Percentiles rank a stretch among this genome's conserved stretches.
phyloP scores from a whole-genome alignment of 2,329 filamentous ascomycete species.

The Chaetothyriales sp. region DNA sequence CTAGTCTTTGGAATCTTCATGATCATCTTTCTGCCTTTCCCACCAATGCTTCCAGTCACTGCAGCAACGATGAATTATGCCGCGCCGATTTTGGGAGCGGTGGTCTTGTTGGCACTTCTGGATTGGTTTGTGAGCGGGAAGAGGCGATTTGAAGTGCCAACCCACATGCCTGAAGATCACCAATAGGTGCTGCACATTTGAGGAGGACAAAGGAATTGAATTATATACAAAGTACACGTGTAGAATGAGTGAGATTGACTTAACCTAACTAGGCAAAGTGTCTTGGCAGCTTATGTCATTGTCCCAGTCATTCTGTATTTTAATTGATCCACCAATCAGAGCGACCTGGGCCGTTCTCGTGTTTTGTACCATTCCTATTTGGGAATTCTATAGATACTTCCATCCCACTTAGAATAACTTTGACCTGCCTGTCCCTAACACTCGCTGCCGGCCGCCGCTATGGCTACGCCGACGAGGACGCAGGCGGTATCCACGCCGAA shows the following conservation, averaged over 20 bases:
- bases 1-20: slow-evolving; percentile 39
- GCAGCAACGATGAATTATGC: slow-evolving; percentile 40
- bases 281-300: too few relatives aligned
- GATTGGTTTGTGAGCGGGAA: slow-evolving; percentile 7
- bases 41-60: slow-evolving; percentile 35
- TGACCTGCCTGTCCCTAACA: too few relatives aligned
- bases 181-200: background rate
- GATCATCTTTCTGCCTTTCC: slow-evolving; percentile 43
- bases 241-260: too few relatives aligned
- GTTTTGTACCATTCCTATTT: too few relatives aligned
- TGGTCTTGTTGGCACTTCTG: slow-evolving; percentile 32
- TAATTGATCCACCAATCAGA: too few relatives aligned
- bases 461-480: slow-evolving; percentile 29
- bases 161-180: slow-evolving; percentile 1
- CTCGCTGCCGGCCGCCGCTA: slow-evolving; percentile 8
- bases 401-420: too few relatives aligned
- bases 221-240: too few relatives aligned
- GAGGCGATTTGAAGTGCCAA: background rate
- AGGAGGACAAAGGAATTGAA: too few relatives aligned
- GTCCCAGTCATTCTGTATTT: too few relatives aligned
- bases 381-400: too few relatives aligned
- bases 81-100: slow-evolving; percentile 39
- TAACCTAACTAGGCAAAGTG: too few relatives aligned
- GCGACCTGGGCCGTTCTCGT: too few relatives aligned
- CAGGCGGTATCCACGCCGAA: slow-evolving; percentile 20